These are phyloP conservation scores for Metroxylon sagu DNA, from an alignment of 176 grass and related monocot species.

Conservation along the genomic window DNA sequence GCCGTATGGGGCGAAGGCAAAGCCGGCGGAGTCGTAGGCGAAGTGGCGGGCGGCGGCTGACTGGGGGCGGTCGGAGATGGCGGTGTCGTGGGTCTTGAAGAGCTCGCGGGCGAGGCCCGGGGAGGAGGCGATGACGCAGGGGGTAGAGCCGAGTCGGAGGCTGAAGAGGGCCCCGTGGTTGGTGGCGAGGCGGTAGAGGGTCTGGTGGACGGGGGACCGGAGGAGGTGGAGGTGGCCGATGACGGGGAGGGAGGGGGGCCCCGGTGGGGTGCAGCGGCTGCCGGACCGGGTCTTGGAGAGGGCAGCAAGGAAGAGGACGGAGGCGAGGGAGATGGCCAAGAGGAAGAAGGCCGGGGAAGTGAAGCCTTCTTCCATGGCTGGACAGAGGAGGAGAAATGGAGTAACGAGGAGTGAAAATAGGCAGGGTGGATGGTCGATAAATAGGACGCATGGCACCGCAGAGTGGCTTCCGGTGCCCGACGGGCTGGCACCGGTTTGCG, in stretches of 20 bases:
- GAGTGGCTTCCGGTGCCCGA: too few relatives aligned
- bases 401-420: too few relatives aligned
- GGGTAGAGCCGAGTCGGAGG: slow-evolving; percentile 50
- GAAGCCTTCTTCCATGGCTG: too few relatives aligned
- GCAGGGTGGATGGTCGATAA: too few relatives aligned
- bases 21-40: slow-evolving; percentile 37
- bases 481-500: too few relatives aligned
- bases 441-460: too few relatives aligned
- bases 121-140: slow-evolving; percentile 28
- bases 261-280: slow-evolving; percentile 23
- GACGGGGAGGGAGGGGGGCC: slow-evolving; percentile 28
- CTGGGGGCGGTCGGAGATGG: slow-evolving; percentile 38
- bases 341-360: too few relatives aligned
- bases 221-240: slow-evolving; percentile 53
- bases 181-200: slow-evolving; percentile 28
- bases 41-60: slow-evolving; percentile 31
- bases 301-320: too few relatives aligned
- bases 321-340: too few relatives aligned
- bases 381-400: too few relatives aligned
- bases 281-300: too few relatives aligned
- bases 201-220: slow-evolving; percentile 22
- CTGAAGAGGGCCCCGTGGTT: slow-evolving; percentile 32
- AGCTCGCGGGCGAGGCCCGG: slow-evolving; percentile 30
- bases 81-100: slow-evolving; percentile 26
- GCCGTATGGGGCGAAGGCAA: slow-evolving; percentile 56